A percentile compares a stretch with the other conserved stretches of the same genome.
Evolutionary conservation across 495 filamentous ascomycete species (phyloP).

Genomic region (Neurospora sp.): DNA sequence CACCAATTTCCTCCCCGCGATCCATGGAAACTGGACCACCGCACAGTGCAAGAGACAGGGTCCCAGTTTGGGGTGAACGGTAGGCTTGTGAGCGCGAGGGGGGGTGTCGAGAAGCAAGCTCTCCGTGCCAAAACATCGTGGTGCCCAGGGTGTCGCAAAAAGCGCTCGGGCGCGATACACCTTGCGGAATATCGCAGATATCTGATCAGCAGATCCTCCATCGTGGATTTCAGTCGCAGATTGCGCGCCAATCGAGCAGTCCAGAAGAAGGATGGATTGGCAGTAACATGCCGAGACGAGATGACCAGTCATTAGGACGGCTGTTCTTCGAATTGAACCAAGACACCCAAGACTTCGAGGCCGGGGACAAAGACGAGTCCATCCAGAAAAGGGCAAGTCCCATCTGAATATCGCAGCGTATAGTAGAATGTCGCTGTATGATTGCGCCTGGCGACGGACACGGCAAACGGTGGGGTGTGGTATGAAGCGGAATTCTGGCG

Average conservation of each 20-base stretch:
- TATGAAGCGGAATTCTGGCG: constrained; percentile 21
- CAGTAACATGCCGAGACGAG: not conserved
- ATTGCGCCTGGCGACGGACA: constrained; percentile 2
- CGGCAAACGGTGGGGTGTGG: constrained; percentile 20
- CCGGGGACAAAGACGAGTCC: not conserved
- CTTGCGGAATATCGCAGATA: not conserved
- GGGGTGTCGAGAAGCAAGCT: not conserved
- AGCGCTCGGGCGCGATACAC: not conserved
- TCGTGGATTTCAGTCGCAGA: not conserved
- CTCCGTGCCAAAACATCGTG: not conserved
- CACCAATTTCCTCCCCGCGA: not conserved
- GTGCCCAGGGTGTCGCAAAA: not conserved
- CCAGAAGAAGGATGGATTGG: not conserved
- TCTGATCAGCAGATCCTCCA: not conserved
- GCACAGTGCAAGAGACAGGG: not conserved
- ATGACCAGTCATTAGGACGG: not conserved
- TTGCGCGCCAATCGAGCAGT: not conserved
- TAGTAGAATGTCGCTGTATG: not conserved
- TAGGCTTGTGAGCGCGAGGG: not conserved
- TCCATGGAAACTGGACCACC: not conserved
- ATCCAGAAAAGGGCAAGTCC: constrained; percentile 14
- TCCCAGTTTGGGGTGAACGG: not conserved
- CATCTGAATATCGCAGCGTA: constrained; percentile 8
- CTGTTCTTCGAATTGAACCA: not conserved
- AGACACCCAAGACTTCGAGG: not conserved